Base-by-base conservation (phyloP, 257 asterid species). In the Linaria vulgaris region DNA sequence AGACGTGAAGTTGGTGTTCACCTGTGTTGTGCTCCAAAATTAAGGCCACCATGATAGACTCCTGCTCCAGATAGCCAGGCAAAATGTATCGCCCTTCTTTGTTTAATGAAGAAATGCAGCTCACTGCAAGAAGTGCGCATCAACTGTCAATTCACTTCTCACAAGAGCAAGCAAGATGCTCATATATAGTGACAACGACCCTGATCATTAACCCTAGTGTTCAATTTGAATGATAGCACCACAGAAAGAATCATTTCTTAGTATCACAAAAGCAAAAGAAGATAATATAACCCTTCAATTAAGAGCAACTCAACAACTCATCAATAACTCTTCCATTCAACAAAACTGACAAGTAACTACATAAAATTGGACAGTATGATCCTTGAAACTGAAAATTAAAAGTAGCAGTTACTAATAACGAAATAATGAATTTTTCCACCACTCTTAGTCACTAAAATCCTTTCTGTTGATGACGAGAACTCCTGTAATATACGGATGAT, bases 21-120 rank as follows among this genome's bases (percentile, higher is more conserved):
- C 99, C 95, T 90, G 63, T 61, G 88, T 16, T 77, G 95, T 47
- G 79, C 87, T 78, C 95, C 99, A 79, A 94, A 94, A 82, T 87
- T 83, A 72, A 94, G 95, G 79, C 84, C 96, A 72, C 97, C 99
- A 10, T 90, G 95, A 72, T 94, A 94, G 76, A 90, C 81, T 64
- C 99, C 99, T 45, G 99, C 97, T 71, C 99, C 99, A 50, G 99
- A 94, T 69, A 94, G 91, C 99, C 99, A 94, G 22, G 99, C 96
- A 75, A 94, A 90, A 81, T 94, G 90, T 39, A 74, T 78, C 64
- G 99, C 89, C 79, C 99, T 85, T 80, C 96, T 87, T 76, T 94
- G 97, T 82, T 90, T 82, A 50, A 94, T 85, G 75, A 85, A 94
- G 83, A 87, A 94, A 80, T 89, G 91, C 74, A 94, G 88, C 79